Evolutionary conservation across 177 flowering plant genomes (phyloP), one percentile per base, ranked within the genome.

Genomic region (Vitis hybrid): DNA sequence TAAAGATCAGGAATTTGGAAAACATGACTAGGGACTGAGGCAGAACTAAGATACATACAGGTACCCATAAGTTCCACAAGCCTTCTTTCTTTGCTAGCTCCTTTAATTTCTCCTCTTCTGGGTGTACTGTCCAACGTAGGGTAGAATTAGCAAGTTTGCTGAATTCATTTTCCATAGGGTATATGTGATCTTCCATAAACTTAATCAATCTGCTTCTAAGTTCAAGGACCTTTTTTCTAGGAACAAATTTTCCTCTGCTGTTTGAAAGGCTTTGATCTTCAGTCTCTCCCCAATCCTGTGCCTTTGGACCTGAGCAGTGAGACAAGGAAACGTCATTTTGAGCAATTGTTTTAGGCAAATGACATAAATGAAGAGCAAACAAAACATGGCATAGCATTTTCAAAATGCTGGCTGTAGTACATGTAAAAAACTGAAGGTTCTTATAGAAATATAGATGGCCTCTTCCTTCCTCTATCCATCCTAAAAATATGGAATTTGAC

Each of bases 41-140:
- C 31, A 67, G 60, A 71, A 50, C 11, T 26, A 56, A 61, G 50
- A 64, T 45, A 70, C 89, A 76, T 89, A 95, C 99, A 67, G 99
- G 99, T 77, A 95, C 81, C 65, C 66, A 95, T 67, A 95, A 82
- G 74, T 95, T 95, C 99, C 98, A 95, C 69, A 95, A 76, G 72
- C 98, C 99, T 83, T 91, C 93, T 73, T 65, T 87, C 81, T 85
- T 93, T 22, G 98, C 99, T 71, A 90, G 66, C 71, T 93, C 91
- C 77, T 95, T 93, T 54, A 91, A 80, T 56, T 75, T 88, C 79
- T 93, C 98, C 76, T 95, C 99, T 77, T 85, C 87, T 62, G 99
- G 99, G 77, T 95, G 97, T 68, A 91, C 71, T 5, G 97, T 89
- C 99, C 98, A 95, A 14, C 98, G 96, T 71, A 63, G 71, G 63